Base-by-base conservation (phyloP, 1,284 basidiomycete genomes). In the Somion occarium region DNA sequence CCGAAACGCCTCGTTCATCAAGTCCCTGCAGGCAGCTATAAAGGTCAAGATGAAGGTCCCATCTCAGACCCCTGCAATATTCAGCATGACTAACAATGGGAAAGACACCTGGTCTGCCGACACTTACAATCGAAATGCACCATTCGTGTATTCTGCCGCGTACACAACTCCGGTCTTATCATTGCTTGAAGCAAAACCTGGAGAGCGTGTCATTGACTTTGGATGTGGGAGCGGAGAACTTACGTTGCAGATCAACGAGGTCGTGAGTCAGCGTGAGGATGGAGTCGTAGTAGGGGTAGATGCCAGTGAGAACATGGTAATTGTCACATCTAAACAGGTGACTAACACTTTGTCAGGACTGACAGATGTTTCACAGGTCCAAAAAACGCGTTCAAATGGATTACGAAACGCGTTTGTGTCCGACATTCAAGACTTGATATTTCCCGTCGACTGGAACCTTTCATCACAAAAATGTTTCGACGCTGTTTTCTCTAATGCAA, bases 191-290 rank as follows among this genome's bases (percentile, higher is more conserved):
- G 73, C 87, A 0, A 59, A 76, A 57, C 73, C 76, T 0, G 87
- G 88, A 1, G 86, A 93, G 57, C 70, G 70, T 42, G 83, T 93
- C 51, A 71, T 88, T 41, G 91, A 93, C 61, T 71, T 93, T 38
- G 91, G 91, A 2, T 93, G 91, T 61, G 91, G 91, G 3, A 89
- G 82, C 42, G 91, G 89, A 0, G 85, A 93, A 58, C 67, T 93
- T 13, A 88, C 88, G 0, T 57, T 76, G 39, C 69, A 75, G 52
- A 71, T 93, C 41, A 72, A 76, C 46, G 61, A 73, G 9, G 60
- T 73, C 7, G 85, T 91, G 0, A 43, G 19, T 3, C 18, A 37
- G 22, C 3, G 76, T 13, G 54, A 56, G 5, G 60, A 67, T 1
- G 90, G 89, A 0, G 37, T 72, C 3, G 78, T 89, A 2, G 71